These are phyloP conservation scores for Citrus inodora DNA, from an alignment of 345 rosid genomes.

Conservation along the genomic window DNA sequence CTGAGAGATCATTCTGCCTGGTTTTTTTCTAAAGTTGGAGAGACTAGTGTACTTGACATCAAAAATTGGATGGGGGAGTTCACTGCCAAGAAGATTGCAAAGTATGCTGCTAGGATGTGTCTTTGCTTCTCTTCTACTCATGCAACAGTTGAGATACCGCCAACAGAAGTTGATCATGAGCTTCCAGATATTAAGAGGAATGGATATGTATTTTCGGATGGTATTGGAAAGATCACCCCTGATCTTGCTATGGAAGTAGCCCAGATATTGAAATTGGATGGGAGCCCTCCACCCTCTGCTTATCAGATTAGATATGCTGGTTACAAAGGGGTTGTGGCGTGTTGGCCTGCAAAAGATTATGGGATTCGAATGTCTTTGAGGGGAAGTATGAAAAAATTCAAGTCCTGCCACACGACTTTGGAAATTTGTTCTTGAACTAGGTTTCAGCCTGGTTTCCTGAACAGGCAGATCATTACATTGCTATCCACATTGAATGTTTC, in stretches of 20 bases:
- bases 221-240: constrained; percentile 75
- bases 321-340: constrained; percentile 84
- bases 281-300: constrained; percentile 55
- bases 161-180: constrained; percentile 34
- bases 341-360: constrained; percentile 75
- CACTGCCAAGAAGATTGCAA: constrained; percentile 52
- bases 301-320: constrained; percentile 93
- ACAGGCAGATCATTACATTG: constrained; percentile 79
- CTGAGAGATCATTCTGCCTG: constrained; percentile 83
- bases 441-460: constrained; percentile 87
- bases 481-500: constrained; percentile 62
- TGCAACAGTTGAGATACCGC: constrained; percentile 70
- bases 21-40: constrained; percentile 73
- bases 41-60: constrained; percentile 38
- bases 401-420: constrained; percentile 54
- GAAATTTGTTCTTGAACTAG: constrained; percentile 92
- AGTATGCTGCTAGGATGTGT: constrained; percentile 95
- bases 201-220: constrained; percentile 69
- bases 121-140: constrained; percentile 87
- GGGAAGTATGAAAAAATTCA: constrained; percentile 73
- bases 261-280: constrained; percentile 57
- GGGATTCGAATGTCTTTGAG: constrained; percentile 62
- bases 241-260: constrained; percentile 79
- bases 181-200: constrained; percentile 67
- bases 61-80: constrained; percentile 83